Evolutionary conservation across 139 green algal species (phyloP).

Genomic region (Chlorella ohadii): DNA sequence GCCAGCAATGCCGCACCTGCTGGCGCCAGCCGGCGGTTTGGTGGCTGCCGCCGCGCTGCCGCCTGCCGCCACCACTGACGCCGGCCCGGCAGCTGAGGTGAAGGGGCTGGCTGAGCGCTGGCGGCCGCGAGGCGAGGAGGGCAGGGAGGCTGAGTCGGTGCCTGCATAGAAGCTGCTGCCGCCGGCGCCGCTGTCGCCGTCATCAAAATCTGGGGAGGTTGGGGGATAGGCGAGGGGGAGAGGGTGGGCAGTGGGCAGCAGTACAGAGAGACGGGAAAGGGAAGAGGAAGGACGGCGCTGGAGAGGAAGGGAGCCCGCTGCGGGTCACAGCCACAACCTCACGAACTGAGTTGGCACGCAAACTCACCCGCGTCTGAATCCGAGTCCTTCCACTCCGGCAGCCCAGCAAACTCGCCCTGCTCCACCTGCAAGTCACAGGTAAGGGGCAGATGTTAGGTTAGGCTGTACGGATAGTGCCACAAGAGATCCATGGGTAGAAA

Average conservation of each 20-base stretch:
- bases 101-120: slow-evolving; percentile 13
- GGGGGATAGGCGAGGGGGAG: neutral
- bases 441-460: too few relatives aligned
- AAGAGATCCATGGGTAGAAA: too few relatives aligned
- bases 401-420: slow-evolving; percentile 32
- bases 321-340: too few relatives aligned
- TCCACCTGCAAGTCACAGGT: slow-evolving; percentile 25
- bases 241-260: neutral
- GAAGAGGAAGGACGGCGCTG: too few relatives aligned
- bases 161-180: slow-evolving; percentile 11
- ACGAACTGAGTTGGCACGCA: too few relatives aligned
- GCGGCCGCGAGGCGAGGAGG: neutral
- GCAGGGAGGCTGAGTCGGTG: neutral
- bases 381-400: slow-evolving; percentile 9
- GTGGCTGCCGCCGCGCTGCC: neutral
- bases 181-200: slow-evolving; percentile 12
- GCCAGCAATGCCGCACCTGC: neutral
- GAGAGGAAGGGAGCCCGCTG: too few relatives aligned
- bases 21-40: neutral
- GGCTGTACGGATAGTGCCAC: too few relatives aligned
- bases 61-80: neutral
- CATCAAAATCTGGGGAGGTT: neutral
- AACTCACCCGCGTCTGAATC: slow-evolving; percentile 24
- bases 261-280: too few relatives aligned
- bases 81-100: neutral